Percentiles rank a stretch among this genome's conserved stretches.
Evolutionary conservation across 164 flowering plant species (phyloP).

Genomic region (Tetracentron sinense): DNA sequence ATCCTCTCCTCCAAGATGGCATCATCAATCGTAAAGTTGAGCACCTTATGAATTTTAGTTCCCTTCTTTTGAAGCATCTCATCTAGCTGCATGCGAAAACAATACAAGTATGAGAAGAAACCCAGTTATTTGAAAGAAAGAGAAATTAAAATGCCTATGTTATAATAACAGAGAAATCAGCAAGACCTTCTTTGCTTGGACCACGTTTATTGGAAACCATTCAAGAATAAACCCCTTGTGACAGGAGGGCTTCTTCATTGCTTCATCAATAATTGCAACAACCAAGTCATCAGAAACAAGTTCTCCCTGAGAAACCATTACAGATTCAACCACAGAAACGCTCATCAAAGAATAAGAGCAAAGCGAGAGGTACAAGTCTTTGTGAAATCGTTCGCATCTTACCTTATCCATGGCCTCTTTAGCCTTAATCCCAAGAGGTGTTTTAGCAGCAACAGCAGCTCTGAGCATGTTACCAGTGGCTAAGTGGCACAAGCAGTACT

Average conservation of each 20-base stretch:
- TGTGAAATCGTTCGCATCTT: constrained; percentile 5
- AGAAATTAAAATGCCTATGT: neutral
- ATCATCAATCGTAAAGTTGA: constrained; percentile 94
- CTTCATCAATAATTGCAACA: constrained; percentile 92
- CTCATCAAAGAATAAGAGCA: neutral
- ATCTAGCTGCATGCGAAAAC: constrained; percentile 65
- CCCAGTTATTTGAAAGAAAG: neutral
- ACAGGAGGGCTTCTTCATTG: constrained; percentile 86
- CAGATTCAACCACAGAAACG: constrained; percentile 7
- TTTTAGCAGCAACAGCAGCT: constrained; percentile 94
- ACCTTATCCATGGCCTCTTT: constrained; percentile 99
- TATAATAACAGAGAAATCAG: neutral
- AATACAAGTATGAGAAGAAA: constrained; percentile 7
- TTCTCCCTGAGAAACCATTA: constrained; percentile 58
- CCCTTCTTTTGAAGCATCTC: constrained; percentile 92
- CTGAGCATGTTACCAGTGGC: constrained; percentile 99
- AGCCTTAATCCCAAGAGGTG: constrained; percentile 90
- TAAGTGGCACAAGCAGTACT: constrained; percentile 95
- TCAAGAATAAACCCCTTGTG: constrained; percentile 96
- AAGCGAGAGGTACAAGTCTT: no score
- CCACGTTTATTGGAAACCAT: constrained; percentile 92
- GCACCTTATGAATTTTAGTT: constrained; percentile 83
- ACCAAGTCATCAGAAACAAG: constrained; percentile 96
- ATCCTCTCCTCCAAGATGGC: constrained; percentile 93
- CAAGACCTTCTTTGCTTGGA: constrained; percentile 88